Base-by-base conservation (phyloP, 1,284 basidiomycete genomes). In the Farysia itapuensis region DNA sequence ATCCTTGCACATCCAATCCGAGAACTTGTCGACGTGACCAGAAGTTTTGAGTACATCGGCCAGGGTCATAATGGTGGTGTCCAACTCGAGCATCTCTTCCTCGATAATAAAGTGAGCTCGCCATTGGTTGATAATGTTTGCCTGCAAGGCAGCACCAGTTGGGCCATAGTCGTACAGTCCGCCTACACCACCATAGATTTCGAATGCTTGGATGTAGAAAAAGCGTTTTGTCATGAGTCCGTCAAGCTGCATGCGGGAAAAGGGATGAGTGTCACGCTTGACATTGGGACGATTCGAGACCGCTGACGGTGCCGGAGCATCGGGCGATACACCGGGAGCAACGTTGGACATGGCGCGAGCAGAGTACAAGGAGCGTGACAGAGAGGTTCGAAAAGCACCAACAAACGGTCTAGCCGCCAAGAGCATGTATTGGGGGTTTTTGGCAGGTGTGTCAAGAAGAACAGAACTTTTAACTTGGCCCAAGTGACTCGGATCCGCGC, bases 1-100 rank as follows among this genome's bases (percentile, higher is more conserved):
- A 73, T 99, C 95, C 81, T 95, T 95, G 77, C 90, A 89, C 95
- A 98, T 98, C 93, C 93, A 98, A 77, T 98, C 95, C 15, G 94
- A 89, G 75, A 98, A 99, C 71, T 94, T 86, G 54, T 94, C 94
- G 46, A 98, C 95, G 79, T 98, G 95, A 25, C 95, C 95, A 23
- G 92, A 97, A 0, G 94, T 88, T 79, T 97, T 94, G 78, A 98
- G 93, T 5, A 99, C 94, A 13, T 93, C 83, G 1, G 89, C 84
- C 21, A 93, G 87, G 0, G 94, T 98, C 87, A 98, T 94, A 79
- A 95, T 87, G 30, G 95, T 97, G 21, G 93, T 97, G 77, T 98
- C 94, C 63, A 98, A 85, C 80, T 98, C 94, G 68, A 95, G 86
- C 95, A 98, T 99, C 80, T 91, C 86, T 77, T 99, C 94, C 74